Base-by-base conservation (phyloP, 768 basidiomycete genomes). In the Hypholoma sublateritium region DNA sequence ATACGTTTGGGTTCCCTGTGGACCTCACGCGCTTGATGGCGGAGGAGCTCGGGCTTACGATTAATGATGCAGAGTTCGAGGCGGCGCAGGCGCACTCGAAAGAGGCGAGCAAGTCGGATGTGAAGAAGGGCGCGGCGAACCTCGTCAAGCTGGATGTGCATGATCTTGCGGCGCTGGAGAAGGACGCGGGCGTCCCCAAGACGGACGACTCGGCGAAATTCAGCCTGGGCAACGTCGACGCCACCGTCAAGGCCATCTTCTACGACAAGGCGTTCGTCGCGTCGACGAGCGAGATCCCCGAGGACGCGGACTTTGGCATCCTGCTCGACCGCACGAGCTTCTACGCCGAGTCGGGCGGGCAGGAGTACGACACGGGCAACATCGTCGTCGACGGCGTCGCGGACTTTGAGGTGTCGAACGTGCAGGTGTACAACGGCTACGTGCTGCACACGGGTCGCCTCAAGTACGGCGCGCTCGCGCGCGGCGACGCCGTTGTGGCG, bases 11-110 rank as follows among this genome's bases (percentile, higher is more conserved):
- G 50, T 99, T 99, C 78, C 97, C 97, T 0, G 94, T 93, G 41
- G 97, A 99, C 68, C 76, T 99, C 49, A 99, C 97, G 1, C 87
- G 89, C 49, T 79, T 99, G 57, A 98, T 99, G 97, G 97, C 97
- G 4, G 92, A 95, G 70, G 97, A 99, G 68, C 76, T 93, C 25
- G 88, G 87, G 2, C 77, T 99, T 43, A 79, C 76, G 6, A 83
- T 98, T 65, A 94, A 98, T 67, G 87, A 95, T 62, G 77, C 78
- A 47, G 95, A 95, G 63, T 96, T 98, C 64, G 93, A 93, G 62
- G 82, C 82, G 60, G 97, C 97, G 8, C 91, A 95, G 69, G 83
- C 88, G 21, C 82, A 84, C 58, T 94, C 92, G 43, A 95, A 92
- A 71, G 91, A 94, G 68, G 94, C 93, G 4, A 95, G 92, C 72